These are phyloP conservation scores for Boletus eberwhitei DNA, from an alignment of 768 basidiomycete species.

Conservation along the genomic window DNA sequence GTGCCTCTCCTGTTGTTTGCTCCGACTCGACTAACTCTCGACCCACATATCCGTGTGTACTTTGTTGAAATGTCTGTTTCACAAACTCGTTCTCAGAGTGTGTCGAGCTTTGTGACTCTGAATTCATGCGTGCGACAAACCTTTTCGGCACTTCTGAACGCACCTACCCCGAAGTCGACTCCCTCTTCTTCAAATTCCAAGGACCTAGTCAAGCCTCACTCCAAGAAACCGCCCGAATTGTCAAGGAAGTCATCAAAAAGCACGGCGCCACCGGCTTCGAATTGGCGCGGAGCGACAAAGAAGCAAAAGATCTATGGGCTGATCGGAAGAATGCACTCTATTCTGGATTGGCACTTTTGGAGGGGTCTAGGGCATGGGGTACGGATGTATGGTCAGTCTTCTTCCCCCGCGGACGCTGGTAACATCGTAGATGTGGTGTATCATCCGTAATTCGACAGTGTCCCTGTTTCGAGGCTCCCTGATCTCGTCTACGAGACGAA, in stretches of 20 bases:
- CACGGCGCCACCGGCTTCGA: conserved; percentile 68
- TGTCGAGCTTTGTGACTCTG: conserved; percentile 75
- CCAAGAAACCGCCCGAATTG: conserved; percentile 57
- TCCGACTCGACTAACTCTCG: neutral
- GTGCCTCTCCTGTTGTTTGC: conserved; percentile 23
- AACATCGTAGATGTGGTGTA: neutral
- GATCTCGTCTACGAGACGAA: conserved; percentile 67
- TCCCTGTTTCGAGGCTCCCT: conserved; percentile 64
- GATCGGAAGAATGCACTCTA: conserved; percentile 67
- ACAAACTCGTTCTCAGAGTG: conserved; percentile 52
- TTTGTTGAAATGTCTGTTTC: neutral
- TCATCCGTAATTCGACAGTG: conserved; percentile 29
- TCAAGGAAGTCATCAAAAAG: conserved; percentile 53
- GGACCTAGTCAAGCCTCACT: conserved; percentile 59
- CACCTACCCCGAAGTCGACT: conserved; percentile 62
- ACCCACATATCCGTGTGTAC: neutral
- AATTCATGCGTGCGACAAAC: conserved; percentile 64
- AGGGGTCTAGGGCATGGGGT: conserved; percentile 57
- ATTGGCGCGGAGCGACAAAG: conserved; percentile 58
- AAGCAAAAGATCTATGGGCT: conserved; percentile 72
- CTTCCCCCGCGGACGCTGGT: neutral
- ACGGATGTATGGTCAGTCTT: conserved; percentile 71
- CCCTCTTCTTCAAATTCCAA: conserved; percentile 86
- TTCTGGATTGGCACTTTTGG: conserved; percentile 51
- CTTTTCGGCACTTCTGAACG: conserved; percentile 49